A percentile compares a stretch with the other conserved stretches of the same genome.
Conservation (phyloP, 441 rosid species). For the Mallotus repandus region DNA sequence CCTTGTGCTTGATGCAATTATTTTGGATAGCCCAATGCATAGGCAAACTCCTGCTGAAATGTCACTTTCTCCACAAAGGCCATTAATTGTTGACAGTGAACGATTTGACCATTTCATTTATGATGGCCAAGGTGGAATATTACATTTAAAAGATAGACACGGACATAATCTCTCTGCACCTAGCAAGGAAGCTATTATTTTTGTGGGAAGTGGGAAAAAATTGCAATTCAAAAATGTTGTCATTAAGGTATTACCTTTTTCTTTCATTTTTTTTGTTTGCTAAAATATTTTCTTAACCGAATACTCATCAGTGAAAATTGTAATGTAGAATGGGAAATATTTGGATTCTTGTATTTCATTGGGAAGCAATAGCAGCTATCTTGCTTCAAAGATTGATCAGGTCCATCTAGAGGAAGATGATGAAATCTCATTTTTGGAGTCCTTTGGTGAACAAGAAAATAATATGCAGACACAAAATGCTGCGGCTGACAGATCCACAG, state of each 20-base stretch:
- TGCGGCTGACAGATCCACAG: slow-evolving; percentile 49
- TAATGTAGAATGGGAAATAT: slow-evolving; percentile 70
- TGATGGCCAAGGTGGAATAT: slow-evolving; percentile 87
- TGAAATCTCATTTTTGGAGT: slow-evolving; percentile 36
- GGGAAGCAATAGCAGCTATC: slow-evolving; percentile 83
- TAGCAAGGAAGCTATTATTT: slow-evolving; percentile 71
- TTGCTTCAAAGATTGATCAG: slow-evolving; percentile 64
- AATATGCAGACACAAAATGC: slow-evolving; percentile 42
- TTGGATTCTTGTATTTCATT: slow-evolving; percentile 88
- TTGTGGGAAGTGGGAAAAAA: slow-evolving; percentile 75
- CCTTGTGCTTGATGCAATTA: slow-evolving; percentile 56
- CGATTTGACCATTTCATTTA: slow-evolving; percentile 69
- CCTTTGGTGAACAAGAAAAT: slow-evolving; percentile 38
- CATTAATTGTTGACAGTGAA: slow-evolving; percentile 84
- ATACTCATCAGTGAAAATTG: slow-evolving; percentile 15
- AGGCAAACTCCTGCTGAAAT: slow-evolving; percentile 65
- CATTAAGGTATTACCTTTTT: slow-evolving; percentile 56
- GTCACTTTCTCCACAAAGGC: slow-evolving; percentile 75
- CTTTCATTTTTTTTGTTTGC: slow-evolving; percentile 12
- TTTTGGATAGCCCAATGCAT: slow-evolving; percentile 62
- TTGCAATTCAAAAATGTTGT: slow-evolving; percentile 84
- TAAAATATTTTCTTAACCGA: slow-evolving; percentile 3
- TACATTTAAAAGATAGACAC: slow-evolving; percentile 69
- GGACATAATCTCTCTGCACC: slow-evolving; percentile 62
- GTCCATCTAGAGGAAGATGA: slow-evolving; percentile 58